A percentile compares a stretch with the other conserved stretches of the same genome.
Evolutionary conservation across 768 basidiomycete species (phyloP).

Genomic region (Cystofilobasidium ferigula): DNA sequence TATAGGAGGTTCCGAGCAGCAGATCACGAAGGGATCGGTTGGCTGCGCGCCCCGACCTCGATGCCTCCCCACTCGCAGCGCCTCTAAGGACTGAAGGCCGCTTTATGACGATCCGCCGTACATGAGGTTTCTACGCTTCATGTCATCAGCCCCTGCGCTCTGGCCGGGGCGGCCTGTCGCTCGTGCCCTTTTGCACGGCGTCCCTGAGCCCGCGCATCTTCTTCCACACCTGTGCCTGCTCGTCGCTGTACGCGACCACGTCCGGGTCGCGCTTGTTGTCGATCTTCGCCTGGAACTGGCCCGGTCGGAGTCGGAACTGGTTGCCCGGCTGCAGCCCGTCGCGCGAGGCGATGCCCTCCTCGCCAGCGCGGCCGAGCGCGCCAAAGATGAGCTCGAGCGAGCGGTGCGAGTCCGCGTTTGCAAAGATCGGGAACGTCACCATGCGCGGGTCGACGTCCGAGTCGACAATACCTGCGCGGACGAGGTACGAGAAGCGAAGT

Average conservation of each 20-base stretch:
- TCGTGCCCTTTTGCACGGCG: background rate
- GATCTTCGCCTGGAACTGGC: conserved; percentile 23
- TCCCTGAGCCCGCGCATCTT: background rate
- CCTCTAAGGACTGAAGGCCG: no score
- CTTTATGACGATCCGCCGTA: no score
- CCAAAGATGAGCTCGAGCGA: conserved; percentile 85
- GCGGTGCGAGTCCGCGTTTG: conserved; percentile 81
- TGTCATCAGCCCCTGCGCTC: no score
- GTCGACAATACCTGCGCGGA: conserved; percentile 53
- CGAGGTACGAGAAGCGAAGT: background rate
- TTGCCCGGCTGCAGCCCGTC: background rate
- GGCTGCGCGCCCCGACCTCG: no score
- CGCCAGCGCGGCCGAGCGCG: conserved; percentile 74
- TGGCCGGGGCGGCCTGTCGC: no score
- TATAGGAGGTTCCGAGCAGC: no score
- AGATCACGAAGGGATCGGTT: no score
- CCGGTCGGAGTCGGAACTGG: conserved; percentile 1
- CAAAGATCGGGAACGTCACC: conserved; percentile 96
- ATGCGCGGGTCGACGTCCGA: conserved; percentile 90
- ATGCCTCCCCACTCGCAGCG: no score
- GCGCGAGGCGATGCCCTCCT: conserved; percentile 38
- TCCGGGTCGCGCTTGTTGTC: conserved; percentile 6
- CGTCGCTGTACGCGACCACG: background rate
- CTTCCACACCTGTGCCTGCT: background rate
- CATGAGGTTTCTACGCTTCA: no score